These are phyloP conservation scores for Alternaria viburni DNA, from an alignment of 2,329 filamentous ascomycete species.

Conservation along the genomic window DNA sequence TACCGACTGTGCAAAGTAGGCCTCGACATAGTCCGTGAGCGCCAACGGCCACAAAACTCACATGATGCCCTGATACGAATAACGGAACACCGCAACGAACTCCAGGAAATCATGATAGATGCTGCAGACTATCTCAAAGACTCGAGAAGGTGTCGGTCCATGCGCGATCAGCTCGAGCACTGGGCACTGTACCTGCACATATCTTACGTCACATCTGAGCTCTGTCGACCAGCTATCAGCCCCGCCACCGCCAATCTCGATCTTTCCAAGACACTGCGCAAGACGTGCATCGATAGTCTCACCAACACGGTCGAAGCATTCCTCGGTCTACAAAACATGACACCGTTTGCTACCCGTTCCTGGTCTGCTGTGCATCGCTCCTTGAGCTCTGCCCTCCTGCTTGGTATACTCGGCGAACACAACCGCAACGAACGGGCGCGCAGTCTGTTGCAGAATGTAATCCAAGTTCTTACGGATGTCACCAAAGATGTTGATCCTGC, in stretches of 20 bases:
- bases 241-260: conserved; percentile 54
- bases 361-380: conserved; percentile 54
- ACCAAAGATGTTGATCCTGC: conserved; percentile 55
- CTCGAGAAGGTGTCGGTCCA: conserved; percentile 54
- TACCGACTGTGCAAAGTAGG: conserved; percentile 63
- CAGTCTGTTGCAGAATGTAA: conserved; percentile 54
- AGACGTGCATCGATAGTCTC: conserved; percentile 62
- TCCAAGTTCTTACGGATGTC: conserved; percentile 55
- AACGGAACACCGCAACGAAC: conserved; percentile 62
- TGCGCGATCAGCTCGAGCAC: conserved; percentile 64
- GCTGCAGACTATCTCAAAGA: conserved; percentile 65
- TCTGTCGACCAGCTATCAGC: conserved; percentile 67
- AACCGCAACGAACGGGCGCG: conserved; percentile 54
- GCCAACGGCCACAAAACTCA: conserved; percentile 60
- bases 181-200: conserved; percentile 67
- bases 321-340: conserved; percentile 63
- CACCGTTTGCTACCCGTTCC: conserved; percentile 51
- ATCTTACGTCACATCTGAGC: conserved; percentile 67
- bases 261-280: conserved; percentile 56
- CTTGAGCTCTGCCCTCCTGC: conserved; percentile 53
- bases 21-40: conserved; percentile 65
- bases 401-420: conserved; percentile 54
- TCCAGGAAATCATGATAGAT: conserved; percentile 64
- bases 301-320: conserved; percentile 66
- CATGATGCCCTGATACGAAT: conserved; percentile 62